These are phyloP conservation scores for Podochytrium sp. DNA, from an alignment of 192 early-diverging fungal genomes.

Conservation along the genomic window DNA sequence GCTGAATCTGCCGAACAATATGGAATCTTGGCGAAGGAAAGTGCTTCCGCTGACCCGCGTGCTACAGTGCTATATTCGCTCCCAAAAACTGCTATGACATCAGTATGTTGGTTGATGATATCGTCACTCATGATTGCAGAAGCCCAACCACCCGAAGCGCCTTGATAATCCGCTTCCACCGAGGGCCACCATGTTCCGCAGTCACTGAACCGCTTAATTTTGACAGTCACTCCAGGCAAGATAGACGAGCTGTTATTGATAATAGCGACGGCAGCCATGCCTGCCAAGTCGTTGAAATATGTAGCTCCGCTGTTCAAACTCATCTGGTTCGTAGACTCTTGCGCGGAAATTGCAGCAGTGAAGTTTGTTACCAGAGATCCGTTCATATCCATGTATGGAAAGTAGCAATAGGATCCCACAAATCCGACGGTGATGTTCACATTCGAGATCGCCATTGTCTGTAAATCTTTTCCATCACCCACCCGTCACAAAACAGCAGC, in stretches of 20 bases:
- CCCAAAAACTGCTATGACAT: not conserved
- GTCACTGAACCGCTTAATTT: not conserved
- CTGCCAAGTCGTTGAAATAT: not conserved
- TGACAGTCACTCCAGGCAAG: not conserved
- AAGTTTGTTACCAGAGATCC: not conserved
- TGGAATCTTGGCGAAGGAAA: no score
- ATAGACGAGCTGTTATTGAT: not conserved
- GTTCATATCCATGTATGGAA: not conserved
- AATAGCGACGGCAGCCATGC: not conserved
- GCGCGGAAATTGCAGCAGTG: no score
- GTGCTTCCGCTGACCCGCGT: no score
- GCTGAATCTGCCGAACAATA: not conserved
- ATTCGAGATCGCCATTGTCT: no score
- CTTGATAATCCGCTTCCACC: not conserved
- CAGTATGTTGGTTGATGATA: not conserved
- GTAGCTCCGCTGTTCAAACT: not conserved
- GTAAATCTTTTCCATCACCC: no score
- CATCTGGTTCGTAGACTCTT: not conserved
- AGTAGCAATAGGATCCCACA: not conserved
- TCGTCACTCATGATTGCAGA: not conserved
- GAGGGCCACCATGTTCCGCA: not conserved
- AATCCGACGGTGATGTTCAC: constrained; percentile 6
- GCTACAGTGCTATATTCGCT: not conserved
- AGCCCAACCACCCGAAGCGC: not conserved
- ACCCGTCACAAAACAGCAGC: no score